A percentile compares a stretch with the other conserved stretches of the same genome.
Conservation (phyloP, 2,329 filamentous ascomycete genomes). For the Calonectria pauciramosa region DNA sequence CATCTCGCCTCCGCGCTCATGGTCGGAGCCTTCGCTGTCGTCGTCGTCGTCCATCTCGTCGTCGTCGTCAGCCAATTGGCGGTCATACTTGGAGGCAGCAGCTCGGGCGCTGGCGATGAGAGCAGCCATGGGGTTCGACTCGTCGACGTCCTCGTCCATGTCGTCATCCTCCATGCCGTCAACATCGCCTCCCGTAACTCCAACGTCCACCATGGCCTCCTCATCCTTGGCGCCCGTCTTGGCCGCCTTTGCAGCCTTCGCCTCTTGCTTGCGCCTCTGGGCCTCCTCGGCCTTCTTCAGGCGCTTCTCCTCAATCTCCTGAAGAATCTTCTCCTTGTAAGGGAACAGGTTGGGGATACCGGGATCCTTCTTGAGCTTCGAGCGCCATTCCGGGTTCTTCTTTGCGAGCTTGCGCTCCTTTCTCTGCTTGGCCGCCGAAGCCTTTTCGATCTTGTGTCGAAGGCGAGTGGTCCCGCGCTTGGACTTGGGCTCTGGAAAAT, state of each 20-base stretch:
- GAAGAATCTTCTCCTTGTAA: constrained; percentile 94
- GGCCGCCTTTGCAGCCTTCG: constrained; percentile 77
- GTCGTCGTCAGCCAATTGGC: constrained; percentile 71
- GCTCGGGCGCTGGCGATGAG: constrained; percentile 86
- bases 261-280: constrained; percentile 77
- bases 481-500: constrained; percentile 83
- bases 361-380: constrained; percentile 96
- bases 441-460: constrained; percentile 96
- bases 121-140: constrained; percentile 92
- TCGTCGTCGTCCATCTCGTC: constrained; percentile 68
- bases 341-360: constrained; percentile 98
- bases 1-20: constrained; percentile 69
- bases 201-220: constrained; percentile 61
- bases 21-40: constrained; percentile 58
- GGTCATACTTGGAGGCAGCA: constrained; percentile 82
- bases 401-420: constrained; percentile 92
- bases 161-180: constrained; percentile 65
- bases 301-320: constrained; percentile 93
- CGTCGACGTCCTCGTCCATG: constrained; percentile 72
- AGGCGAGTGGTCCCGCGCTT: constrained; percentile 92
- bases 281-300: constrained; percentile 85
- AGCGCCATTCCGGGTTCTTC: constrained; percentile 97
- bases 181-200: constrained; percentile 62
- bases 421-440: constrained; percentile 88
- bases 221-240: constrained; percentile 66